Conservation (phyloP, 257 asterid species). For the Capsicum rhomboideum region DNA sequence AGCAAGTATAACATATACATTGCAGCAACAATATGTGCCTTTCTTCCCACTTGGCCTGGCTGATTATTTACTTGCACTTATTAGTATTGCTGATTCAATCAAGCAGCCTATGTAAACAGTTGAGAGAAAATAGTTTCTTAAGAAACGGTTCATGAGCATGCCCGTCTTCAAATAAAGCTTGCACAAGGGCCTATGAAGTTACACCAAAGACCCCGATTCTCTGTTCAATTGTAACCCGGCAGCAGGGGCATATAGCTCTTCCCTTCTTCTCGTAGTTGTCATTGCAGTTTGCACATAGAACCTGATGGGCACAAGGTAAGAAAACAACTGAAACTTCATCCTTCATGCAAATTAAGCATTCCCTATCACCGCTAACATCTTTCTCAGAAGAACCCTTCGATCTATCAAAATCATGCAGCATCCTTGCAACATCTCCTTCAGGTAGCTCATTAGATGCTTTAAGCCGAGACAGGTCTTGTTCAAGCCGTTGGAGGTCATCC, state of each 20-base stretch:
- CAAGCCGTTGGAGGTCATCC: conserved; percentile 74
- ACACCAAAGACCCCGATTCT: conserved; percentile 70
- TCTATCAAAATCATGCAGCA: conserved; percentile 42
- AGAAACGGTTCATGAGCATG: too few species aligned
- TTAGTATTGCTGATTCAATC: too few species aligned
- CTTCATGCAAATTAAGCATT: conserved; percentile 66
- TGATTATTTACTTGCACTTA: too few species aligned
- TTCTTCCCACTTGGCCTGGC: too few species aligned
- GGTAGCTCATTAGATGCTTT: conserved; percentile 27
- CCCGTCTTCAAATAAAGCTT: too few species aligned
- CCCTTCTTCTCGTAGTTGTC: conserved; percentile 57
- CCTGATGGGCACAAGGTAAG: conserved; percentile 82
- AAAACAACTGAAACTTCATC: conserved; percentile 75
- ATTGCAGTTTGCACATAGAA: conserved; percentile 67
- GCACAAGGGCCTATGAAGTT: conserved; percentile 26
- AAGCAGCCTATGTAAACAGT: too few species aligned
- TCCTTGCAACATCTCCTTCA: conserved; percentile 38
- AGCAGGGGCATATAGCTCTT: conserved; percentile 47
- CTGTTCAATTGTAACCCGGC: conserved; percentile 66
- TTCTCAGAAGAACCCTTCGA: conserved; percentile 36
- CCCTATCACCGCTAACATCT: conserved; percentile 39
- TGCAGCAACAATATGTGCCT: too few species aligned
- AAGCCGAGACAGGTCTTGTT: conserved; percentile 64
- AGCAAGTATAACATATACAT: too few species aligned
- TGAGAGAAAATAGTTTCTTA: too few species aligned